Base-by-base conservation (phyloP, 208 protist genomes). In the Tritrichomonas foetus region DNA sequence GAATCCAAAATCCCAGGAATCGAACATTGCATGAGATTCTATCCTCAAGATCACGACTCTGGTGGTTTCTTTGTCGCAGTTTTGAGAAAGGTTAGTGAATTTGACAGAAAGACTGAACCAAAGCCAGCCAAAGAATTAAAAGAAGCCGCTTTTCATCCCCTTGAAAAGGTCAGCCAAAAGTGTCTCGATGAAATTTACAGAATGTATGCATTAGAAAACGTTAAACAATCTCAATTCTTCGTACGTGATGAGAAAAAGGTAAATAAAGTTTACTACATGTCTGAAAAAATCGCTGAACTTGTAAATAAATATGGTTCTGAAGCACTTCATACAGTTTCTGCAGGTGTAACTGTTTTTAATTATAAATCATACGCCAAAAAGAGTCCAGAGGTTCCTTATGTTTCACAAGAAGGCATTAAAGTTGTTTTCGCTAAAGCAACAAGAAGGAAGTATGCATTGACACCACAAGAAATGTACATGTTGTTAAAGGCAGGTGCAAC, bases 1-100 rank as follows among this genome's bases (percentile, higher is more conserved):
- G 53, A 61, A 61, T 5, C 69, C 5, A 14, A 78, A 78, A 11
- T 36, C 20, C 33, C 22, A 78, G 69, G 69, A 47, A 14, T 78
- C 36, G 69, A 78, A n/a, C 27, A 93, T 5, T 97, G 95, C 61
- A 78, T 97, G 44, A 95, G 96, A 5, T 41, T 97, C 14, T 78
- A 95, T 20, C 96, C 96, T 5, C 96, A 97, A 66, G 33, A 94
- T 33, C 94, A 96, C 55, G 94, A 97, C 93, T 96, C 95, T 16
- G 96, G 96, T 82, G 96, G 95, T 16, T 97, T 97, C 94, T 97
- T 97, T 94, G 93, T 97, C 36, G 95, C 96, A 30, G 94, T 96
- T 57, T 89, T 97, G 16, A 36, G 94, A 61, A 97, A 97, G 78
- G 22, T 53, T 16, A 53, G 36, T 3, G 74, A 84, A 33, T 84